A percentile compares a stretch with the other conserved stretches of the same genome.
These are phyloP conservation scores for Lepraria neglecta DNA, from an alignment of 495 filamentous ascomycete genomes.

Conservation along the genomic window DNA sequence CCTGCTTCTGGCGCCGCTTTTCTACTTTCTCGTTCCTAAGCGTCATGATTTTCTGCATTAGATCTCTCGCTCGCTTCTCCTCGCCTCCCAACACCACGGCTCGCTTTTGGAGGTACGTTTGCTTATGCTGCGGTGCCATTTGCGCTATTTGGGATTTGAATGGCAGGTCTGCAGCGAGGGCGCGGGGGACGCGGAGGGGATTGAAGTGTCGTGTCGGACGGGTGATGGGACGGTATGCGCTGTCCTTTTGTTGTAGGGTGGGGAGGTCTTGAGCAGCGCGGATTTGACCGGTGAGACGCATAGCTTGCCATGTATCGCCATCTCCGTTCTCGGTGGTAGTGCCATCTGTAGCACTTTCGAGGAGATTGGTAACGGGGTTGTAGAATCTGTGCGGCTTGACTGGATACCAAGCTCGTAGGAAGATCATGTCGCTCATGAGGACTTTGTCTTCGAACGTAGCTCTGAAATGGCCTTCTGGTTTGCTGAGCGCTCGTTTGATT, in stretches of 20 bases:
- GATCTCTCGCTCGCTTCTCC: slow-evolving; percentile 78
- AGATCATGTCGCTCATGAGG: slow-evolving; percentile 91
- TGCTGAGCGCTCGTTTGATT: slow-evolving; percentile 86
- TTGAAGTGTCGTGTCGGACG: slow-evolving; percentile 84
- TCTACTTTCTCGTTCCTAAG: slow-evolving; percentile 84
- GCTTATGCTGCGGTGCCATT: slow-evolving; percentile 69
- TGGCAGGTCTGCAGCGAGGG: slow-evolving; percentile 77
- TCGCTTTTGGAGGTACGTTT: slow-evolving; percentile 90
- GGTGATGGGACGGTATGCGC: slow-evolving; percentile 74
- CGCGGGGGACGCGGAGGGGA: slow-evolving; percentile 78
- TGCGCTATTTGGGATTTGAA: slow-evolving; percentile 86
- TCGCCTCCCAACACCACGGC: slow-evolving; percentile 78
- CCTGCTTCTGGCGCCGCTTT: slow-evolving; percentile 74
- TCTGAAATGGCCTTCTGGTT: slow-evolving; percentile 89
- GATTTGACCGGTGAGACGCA: slow-evolving; percentile 93
- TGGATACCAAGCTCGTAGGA: slow-evolving; percentile 93
- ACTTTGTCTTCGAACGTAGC: slow-evolving; percentile 99
- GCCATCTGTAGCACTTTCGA: slow-evolving; percentile 38
- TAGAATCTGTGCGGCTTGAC: slow-evolving; percentile 93
- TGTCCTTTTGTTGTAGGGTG: slow-evolving; percentile 73
- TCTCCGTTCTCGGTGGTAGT: slow-evolving; percentile 32
- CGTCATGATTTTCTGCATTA: slow-evolving; percentile 91
- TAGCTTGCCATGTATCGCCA: slow-evolving; percentile 39
- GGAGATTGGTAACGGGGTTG: slow-evolving; percentile 89
- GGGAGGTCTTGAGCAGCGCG: slow-evolving; percentile 66